phyloP scores from a whole-genome alignment of 2,329 filamentous ascomycete species.

The Capronia epimyces region DNA sequence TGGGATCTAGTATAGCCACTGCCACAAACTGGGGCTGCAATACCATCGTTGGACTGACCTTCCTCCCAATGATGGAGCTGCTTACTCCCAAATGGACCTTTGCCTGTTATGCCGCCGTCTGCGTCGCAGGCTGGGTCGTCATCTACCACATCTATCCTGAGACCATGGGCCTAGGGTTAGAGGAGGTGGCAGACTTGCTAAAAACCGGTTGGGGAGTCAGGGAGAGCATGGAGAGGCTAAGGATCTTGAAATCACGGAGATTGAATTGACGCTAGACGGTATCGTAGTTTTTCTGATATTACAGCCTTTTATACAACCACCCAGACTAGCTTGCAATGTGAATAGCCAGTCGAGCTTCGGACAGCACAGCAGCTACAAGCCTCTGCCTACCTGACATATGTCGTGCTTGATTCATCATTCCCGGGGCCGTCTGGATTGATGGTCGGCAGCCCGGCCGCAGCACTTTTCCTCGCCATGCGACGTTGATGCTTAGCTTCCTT shows the following conservation, averaged over 20 bases:
- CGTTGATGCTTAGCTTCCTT: conserved; percentile 15
- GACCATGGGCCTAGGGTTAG: conserved; percentile 72
- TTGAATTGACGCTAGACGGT: background rate
- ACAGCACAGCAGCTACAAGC: too few species aligned
- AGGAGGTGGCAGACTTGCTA: conserved; percentile 69
- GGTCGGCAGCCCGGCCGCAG: background rate
- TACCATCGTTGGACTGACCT: conserved; percentile 78
- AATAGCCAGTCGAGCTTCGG: too few species aligned
- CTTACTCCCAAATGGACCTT: conserved; percentile 74
- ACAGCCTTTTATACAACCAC: background rate
- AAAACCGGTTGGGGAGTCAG: conserved; percentile 67
- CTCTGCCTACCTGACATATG: too few species aligned
- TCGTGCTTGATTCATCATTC: background rate
- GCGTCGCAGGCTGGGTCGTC: conserved; percentile 59
- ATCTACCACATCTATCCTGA: conserved; percentile 79
- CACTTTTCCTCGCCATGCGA: conserved; percentile 17
- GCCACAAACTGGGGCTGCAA: conserved; percentile 86
- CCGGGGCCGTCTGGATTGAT: background rate
- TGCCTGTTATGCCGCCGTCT: conserved; percentile 69
- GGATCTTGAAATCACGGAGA: background rate
- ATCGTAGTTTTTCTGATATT: background rate
- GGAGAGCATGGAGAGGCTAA: conserved; percentile 37
- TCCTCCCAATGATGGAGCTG: conserved; percentile 77
- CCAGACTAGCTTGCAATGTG: too few species aligned
- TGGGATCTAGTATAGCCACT: conserved; percentile 57